Percentiles rank a stretch among this genome's conserved stretches.
These are phyloP conservation scores for Penicillium vulpinum DNA, from an alignment of 2,329 filamentous ascomycete species.

Conservation along the genomic window DNA sequence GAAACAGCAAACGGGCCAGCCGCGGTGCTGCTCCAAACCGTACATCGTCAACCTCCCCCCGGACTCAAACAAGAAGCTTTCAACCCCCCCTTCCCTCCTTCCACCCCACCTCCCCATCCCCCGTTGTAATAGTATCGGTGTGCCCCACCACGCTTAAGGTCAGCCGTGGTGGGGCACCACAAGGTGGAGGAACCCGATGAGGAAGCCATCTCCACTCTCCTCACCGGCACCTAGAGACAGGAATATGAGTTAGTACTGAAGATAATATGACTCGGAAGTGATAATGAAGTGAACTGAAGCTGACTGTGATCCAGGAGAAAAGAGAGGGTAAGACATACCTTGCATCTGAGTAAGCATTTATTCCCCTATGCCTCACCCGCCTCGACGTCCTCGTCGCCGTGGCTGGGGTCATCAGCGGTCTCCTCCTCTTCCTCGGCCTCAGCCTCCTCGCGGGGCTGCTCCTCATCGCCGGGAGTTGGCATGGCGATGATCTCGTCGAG, in stretches of 20 bases:
- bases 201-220: neutral
- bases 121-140: neutral
- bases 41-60: neutral
- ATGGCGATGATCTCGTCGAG: too few relatives aligned
- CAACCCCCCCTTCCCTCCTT: neutral
- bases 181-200: neutral
- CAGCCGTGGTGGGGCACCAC: neutral
- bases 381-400: neutral
- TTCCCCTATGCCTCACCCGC: neutral
- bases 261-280: neutral
- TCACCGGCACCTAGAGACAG: neutral
- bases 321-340: neutral
- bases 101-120: too few relatives aligned
- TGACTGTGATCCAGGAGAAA: neutral
- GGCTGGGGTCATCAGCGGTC: neutral
- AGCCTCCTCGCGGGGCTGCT: too few relatives aligned
- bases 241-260: neutral
- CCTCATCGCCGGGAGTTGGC: too few relatives aligned
- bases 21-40: neutral
- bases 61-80: neutral
- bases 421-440: too few relatives aligned
- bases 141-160: neutral
- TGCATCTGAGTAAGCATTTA: neutral
- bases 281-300: neutral
- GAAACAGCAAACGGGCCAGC: neutral